Evolutionary conservation across 2,329 filamentous ascomycete species (phyloP), one percentile per base, ranked within the genome.

Genomic region (Fusarium annulatum): DNA sequence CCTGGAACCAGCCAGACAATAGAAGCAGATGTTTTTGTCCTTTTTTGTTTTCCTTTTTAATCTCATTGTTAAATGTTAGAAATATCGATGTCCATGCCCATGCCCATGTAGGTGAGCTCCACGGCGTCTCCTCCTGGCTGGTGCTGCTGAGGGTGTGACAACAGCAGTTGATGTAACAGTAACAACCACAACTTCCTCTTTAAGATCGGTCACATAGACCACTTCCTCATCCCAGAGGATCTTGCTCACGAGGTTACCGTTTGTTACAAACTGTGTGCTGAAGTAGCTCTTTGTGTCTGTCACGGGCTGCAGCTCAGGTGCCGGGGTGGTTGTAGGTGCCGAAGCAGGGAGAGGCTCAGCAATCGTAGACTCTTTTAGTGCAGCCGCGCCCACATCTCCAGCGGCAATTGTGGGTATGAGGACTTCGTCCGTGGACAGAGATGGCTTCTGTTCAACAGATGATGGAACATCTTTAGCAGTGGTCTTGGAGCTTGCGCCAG

Each of bases 151-250:
- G 18, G 74, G 59, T 14, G 63, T 65, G 30, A 67, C 64, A 28
- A 76, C 62, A 36, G 76, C 76, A n/a, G 78, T 78, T 12, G 81
- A 78, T 33, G 81, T 79, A 16, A 80, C 78, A 5, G 82, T 82
- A n/a, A 84, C 80, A 1, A 86, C 86, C 9, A 82, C 79, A 5
- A 84, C 84, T 28, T 81, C 79, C 30, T 83, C 82, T 19, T 82
- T 77, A 33, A 84, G 79, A 61, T 85, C 80, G 1, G 87, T 89
- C 21, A 89, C 86, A 58, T 86, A 89, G 34, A 90, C 85, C 9
- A 86, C 77, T 51, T 88, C 84, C 80, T 90, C 85, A 59, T 88
- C 86, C 86, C 88, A 89, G 18, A 90, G 79, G 28, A 92, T 85
- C 81, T 91, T 86, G 69, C 84, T 85, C 18, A 92, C 87, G 11